Evolutionary conservation across 805 yeast species (phyloP).

Genomic region (Monosporozyma yasuniensis): DNA sequence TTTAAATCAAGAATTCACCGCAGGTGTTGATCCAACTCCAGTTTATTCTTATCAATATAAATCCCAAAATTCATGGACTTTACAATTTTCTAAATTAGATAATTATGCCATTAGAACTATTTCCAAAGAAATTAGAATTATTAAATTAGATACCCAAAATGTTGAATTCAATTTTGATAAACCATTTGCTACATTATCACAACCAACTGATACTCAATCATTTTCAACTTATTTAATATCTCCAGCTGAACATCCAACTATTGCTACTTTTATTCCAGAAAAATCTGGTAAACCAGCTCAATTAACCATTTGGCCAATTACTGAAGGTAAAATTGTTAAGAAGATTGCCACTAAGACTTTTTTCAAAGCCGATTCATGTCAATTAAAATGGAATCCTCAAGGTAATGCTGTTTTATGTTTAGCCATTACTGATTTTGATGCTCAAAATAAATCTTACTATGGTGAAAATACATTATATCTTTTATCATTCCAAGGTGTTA

Average conservation of each 20-base stretch:
- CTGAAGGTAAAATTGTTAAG: constrained; percentile 37
- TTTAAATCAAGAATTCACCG: constrained; percentile 39
- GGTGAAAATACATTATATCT: constrained; percentile 92
- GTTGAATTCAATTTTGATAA: constrained; percentile 36
- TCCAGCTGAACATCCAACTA: constrained; percentile 83
- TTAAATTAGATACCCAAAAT: constrained; percentile 35
- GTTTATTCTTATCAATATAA: constrained; percentile 56
- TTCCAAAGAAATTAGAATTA: constrained; percentile 26
- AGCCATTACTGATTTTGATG: constrained; percentile 92
- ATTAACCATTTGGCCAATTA: constrained; percentile 57
- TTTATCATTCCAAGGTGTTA: constrained; percentile 37
- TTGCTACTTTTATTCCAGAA: constrained; percentile 88
- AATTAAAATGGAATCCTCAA: constrained; percentile 83
- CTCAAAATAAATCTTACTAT: constrained; percentile 87
- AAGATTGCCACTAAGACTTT: constrained; percentile 82
- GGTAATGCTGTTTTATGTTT: constrained; percentile 92
- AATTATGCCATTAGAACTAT: constrained; percentile 24
- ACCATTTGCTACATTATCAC: constrained; percentile 48
- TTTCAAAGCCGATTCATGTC: constrained; percentile 92
- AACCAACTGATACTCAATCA: constrained; percentile 31
- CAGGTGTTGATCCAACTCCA: constrained; percentile 8
- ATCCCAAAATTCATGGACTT: constrained; percentile 77
- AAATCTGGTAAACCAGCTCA: constrained; percentile 80
- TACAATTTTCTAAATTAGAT: constrained; percentile 30
- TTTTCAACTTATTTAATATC: constrained; percentile 49